These are phyloP conservation scores for Suillus placidus DNA, from an alignment of 768 basidiomycete genomes.

Conservation along the genomic window DNA sequence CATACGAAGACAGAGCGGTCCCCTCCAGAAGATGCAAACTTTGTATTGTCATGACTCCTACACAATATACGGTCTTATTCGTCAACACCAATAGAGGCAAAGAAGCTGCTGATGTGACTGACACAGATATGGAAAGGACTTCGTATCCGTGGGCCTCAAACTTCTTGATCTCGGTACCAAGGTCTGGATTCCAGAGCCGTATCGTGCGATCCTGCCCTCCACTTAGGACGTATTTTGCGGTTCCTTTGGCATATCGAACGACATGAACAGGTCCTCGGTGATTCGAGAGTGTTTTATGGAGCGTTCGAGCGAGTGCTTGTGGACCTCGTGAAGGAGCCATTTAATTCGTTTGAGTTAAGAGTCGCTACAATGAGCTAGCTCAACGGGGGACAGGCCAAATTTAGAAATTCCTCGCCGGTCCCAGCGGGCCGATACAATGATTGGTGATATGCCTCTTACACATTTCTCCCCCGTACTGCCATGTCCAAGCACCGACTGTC, in stretches of 20 bases:
- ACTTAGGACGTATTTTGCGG: slow-evolving; percentile 86
- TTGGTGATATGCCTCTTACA: slow-evolving; percentile 7
- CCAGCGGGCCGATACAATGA: background rate
- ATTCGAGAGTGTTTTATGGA: slow-evolving; percentile 62
- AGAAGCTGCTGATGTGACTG: slow-evolving; percentile 33
- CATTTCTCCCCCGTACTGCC: slow-evolving; percentile 11
- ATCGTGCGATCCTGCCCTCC: slow-evolving; percentile 92
- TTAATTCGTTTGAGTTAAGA: background rate
- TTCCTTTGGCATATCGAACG: slow-evolving; percentile 88
- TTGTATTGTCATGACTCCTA: slow-evolving; percentile 91
- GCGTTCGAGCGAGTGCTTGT: slow-evolving; percentile 54
- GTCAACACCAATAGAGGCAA: background rate
- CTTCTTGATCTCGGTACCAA: slow-evolving; percentile 87
- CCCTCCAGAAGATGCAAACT: slow-evolving; percentile 92
- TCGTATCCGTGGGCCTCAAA: slow-evolving; percentile 96
- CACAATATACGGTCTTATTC: background rate
- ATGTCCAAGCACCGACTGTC: slow-evolving; percentile 60
- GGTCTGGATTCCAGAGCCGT: slow-evolving; percentile 86
- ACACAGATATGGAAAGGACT: slow-evolving; percentile 90
- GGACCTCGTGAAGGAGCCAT: slow-evolving; percentile 61
- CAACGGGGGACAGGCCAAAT: background rate
- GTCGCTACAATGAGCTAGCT: background rate
- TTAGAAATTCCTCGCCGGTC: background rate
- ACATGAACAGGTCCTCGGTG: slow-evolving; percentile 91
- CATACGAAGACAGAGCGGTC: slow-evolving; percentile 93